Evolutionary conservation across 176 grass and related monocot species (phyloP).

Genomic region (Oryza meyeriana): DNA sequence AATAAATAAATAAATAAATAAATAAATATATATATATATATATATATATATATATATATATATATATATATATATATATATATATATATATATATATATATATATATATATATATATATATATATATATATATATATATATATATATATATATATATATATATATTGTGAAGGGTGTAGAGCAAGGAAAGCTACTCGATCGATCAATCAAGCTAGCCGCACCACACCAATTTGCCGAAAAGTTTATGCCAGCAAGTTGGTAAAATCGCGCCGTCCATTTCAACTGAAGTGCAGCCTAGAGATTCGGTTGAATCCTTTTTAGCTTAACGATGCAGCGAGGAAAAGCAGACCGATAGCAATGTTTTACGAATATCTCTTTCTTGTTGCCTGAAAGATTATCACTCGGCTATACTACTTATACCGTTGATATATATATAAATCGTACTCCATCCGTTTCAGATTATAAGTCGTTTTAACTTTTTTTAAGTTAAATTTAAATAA

Average conservation of each 20-base stretch:
- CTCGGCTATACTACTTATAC: background rate
- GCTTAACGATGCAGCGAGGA: conserved; percentile 36
- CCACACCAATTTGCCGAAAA: background rate
- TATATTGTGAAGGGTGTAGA: conserved; percentile 10
- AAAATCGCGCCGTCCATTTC: conserved; percentile 2
- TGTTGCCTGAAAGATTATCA: conserved; percentile 22
- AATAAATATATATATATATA: background rate
- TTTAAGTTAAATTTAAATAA: no score
- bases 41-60: background rate
- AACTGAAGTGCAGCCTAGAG: conserved; percentile 1
- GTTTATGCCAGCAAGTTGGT: conserved; percentile 27
- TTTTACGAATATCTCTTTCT: conserved; percentile 42
- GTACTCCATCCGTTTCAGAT: no score
- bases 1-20: no score
- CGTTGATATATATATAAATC: background rate
- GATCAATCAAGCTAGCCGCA: background rate
- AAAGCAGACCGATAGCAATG: conserved; percentile 18
- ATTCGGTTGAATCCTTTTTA: conserved; percentile 21
- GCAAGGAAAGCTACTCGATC: conserved; percentile 32
- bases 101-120: background rate
- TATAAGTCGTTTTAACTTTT: no score
- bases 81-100: background rate
- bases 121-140: background rate
- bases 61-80: background rate
- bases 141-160: no score